Base-by-base conservation (phyloP, 2,329 filamentous ascomycete species). In the Epichloe glyceriae region DNA sequence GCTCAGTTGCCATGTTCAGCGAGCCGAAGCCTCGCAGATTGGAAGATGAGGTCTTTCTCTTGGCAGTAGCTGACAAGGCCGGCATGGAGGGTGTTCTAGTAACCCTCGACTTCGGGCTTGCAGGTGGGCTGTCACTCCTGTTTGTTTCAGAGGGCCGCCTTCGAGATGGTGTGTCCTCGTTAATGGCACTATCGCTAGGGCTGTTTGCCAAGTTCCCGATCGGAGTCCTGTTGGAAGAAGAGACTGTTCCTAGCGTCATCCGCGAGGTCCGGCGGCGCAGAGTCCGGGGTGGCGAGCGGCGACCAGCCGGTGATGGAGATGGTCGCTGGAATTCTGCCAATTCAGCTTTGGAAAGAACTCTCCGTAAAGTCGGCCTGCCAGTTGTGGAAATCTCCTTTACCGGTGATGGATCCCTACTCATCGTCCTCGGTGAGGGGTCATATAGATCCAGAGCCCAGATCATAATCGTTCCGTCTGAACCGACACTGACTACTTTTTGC, bases 321-420 rank as follows among this genome's bases (percentile, higher is more conserved):
- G 75, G 70, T 4, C 78, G 70, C 55, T 81, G 79, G 54, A 95
- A 90, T 54, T 90, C 87, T 8, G 88, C 86, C 40, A 97, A 71
- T 60, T 97, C 91, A 0, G 85, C 83, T 58, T 86, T 88, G 2
- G 90, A 95, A 34, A 97, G 73, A 8, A 98, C 86, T 50, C 87
- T 85, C 49, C 93, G 79, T 35, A 97, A 70, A 4, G 91, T 90
- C 37, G 85, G 86, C 33, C 82, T 82, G 38, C 75, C 73, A 1
- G 79, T 72, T 2, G 78, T 70, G 1, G 79, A 72, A 2, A 77
- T 71, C 4, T 74, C 71, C 58, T 79, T 79, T 26, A 70, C 67
- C 1, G 78, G 78, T 0, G 78, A 80, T 6, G 75, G 70, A 53
- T 79, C 76, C 55, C 76, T 71, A 60, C 68, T 74, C 56, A 64